Percentiles rank a stretch among this genome's conserved stretches.
Conservation (phyloP, 495 filamentous ascomycete genomes). For the Acidomyces sp. region DNA sequence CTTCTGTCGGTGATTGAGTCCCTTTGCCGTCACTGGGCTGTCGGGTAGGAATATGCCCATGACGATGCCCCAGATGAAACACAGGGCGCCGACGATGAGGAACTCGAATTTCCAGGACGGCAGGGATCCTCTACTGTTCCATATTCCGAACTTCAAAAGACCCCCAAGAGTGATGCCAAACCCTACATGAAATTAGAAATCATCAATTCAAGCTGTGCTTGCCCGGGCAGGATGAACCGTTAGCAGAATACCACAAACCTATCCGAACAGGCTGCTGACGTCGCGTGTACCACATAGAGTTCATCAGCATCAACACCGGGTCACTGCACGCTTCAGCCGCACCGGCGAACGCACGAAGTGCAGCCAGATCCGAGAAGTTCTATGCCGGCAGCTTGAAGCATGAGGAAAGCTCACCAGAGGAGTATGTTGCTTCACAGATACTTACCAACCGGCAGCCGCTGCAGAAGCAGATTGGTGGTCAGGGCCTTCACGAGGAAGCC, state of each 20-base stretch:
- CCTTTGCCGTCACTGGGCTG: slow-evolving; percentile 18
- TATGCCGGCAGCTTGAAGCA: slow-evolving; percentile 36
- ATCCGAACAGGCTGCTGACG: slow-evolving; percentile 47
- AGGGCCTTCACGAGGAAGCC: slow-evolving; percentile 40
- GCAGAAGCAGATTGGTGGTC: slow-evolving; percentile 42
- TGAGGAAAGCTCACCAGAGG: slow-evolving; percentile 36
- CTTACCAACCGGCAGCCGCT: slow-evolving; percentile 42
- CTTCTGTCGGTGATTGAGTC: slow-evolving; percentile 13
- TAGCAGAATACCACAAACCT: slow-evolving; percentile 47
- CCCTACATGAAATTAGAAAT: too few relatives aligned
- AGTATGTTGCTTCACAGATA: slow-evolving; percentile 49
- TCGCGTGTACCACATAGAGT: slow-evolving; percentile 39
- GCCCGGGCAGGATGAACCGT: too few relatives aligned
- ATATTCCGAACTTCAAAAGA: slow-evolving; percentile 42
- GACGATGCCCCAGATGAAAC: slow-evolving; percentile 30
- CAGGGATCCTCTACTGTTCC: slow-evolving; percentile 20
- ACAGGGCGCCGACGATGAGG: slow-evolving; percentile 20
- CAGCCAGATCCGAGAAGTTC: slow-evolving; percentile 40
- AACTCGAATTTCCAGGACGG: slow-evolving; percentile 11
- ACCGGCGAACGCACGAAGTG: slow-evolving; percentile 42
- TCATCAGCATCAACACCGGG: slow-evolving; percentile 33
- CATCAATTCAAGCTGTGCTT: too few relatives aligned
- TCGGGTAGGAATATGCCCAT: slow-evolving; percentile 23
- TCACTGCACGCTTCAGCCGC: slow-evolving; percentile 42
- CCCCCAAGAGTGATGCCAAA: slow-evolving; percentile 48